phyloP scores from a whole-genome alignment of 805 yeast species.

The Vanderwaltozyma yarrowii region DNA sequence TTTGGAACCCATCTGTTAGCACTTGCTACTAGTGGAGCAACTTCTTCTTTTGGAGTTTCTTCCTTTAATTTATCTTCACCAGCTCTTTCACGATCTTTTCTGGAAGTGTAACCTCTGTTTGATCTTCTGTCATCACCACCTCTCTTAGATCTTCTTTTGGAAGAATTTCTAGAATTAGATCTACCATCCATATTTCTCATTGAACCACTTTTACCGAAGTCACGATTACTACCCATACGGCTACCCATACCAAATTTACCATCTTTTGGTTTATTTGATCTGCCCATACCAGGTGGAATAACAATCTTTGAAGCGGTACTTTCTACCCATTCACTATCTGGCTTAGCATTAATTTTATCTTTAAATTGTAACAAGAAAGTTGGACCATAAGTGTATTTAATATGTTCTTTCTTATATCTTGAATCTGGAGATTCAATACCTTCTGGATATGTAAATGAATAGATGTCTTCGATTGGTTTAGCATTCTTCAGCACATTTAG shows the following conservation, averaged over 20 bases:
- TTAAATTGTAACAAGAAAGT: constrained; percentile 72
- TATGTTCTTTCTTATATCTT: constrained; percentile 27
- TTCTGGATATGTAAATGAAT: constrained; percentile 44
- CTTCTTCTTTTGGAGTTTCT: constrained; percentile 53
- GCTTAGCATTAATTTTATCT: constrained; percentile 42
- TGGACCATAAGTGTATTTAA: constrained; percentile 59
- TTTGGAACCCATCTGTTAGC: constrained; percentile 93
- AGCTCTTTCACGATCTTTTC: constrained; percentile 33
- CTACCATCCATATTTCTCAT: constrained; percentile 36
- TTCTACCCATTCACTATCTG: constrained; percentile 51
- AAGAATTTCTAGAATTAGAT: constrained; percentile 52
- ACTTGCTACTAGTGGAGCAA: constrained; percentile 69
- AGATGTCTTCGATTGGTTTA: constrained; percentile 46
- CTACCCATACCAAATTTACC: constrained; percentile 27
- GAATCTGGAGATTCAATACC: constrained; percentile 41
- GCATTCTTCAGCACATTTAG: constrained; percentile 40
- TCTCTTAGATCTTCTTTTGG: constrained; percentile 47
- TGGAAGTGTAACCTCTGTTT: constrained; percentile 30
- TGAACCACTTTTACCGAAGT: constrained; percentile 30
- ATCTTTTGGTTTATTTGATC: constrained; percentile 22
- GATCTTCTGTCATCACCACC: constrained; percentile 34
- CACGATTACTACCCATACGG: constrained; percentile 29
- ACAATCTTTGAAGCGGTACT: constrained; percentile 25
- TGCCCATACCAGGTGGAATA: constrained; percentile 24
- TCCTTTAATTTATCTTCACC: constrained; percentile 34